Percentiles rank a stretch among this genome's conserved stretches.
These are phyloP conservation scores for Pisolithus microcarpus DNA, from an alignment of 768 basidiomycete species.

Conservation along the genomic window DNA sequence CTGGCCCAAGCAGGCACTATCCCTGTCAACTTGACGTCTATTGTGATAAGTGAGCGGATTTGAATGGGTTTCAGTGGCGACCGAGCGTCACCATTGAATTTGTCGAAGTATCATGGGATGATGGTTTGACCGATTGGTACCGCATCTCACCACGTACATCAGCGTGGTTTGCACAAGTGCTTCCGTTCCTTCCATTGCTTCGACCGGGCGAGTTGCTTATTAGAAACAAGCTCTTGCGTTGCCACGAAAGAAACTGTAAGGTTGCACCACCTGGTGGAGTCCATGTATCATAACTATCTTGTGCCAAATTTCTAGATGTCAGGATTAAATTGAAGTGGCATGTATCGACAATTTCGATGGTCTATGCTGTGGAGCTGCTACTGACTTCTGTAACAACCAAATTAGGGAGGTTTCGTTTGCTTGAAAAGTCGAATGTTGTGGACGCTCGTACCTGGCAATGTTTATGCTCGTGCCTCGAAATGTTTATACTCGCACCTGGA, in stretches of 20 bases:
- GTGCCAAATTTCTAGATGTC: slow-evolving; percentile 63
- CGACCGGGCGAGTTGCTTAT: slow-evolving; percentile 32
- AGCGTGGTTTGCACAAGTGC: slow-evolving; percentile 52
- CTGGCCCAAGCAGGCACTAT: slow-evolving; percentile 38
- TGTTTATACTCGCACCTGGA: too few species aligned
- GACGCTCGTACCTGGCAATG: too few species aligned
- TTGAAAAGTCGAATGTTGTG: too few species aligned
- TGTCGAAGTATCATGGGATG: slow-evolving; percentile 16
- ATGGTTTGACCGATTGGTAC: slow-evolving; percentile 36
- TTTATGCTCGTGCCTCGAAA: too few species aligned
- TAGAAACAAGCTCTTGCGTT: slow-evolving; percentile 29
- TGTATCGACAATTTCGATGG: slow-evolving; percentile 62
- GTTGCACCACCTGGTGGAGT: background rate
- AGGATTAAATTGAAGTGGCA: slow-evolving; percentile 47
- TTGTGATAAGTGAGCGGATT: slow-evolving; percentile 37
- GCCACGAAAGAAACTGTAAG: slow-evolving; percentile 38
- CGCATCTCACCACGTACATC: slow-evolving; percentile 35
- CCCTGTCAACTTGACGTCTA: slow-evolving; percentile 43
- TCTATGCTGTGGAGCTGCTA: slow-evolving; percentile 62
- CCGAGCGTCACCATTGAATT: background rate
- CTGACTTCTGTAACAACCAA: slow-evolving; percentile 49
- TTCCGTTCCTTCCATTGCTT: slow-evolving; percentile 40
- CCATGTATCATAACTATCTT: background rate
- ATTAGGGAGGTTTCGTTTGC: too few species aligned
- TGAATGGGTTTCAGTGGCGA: background rate